Percentiles rank a stretch among this genome's conserved stretches.
phyloP scores from a whole-genome alignment of 1,284 basidiomycete species.

The Naganishia sp. region DNA sequence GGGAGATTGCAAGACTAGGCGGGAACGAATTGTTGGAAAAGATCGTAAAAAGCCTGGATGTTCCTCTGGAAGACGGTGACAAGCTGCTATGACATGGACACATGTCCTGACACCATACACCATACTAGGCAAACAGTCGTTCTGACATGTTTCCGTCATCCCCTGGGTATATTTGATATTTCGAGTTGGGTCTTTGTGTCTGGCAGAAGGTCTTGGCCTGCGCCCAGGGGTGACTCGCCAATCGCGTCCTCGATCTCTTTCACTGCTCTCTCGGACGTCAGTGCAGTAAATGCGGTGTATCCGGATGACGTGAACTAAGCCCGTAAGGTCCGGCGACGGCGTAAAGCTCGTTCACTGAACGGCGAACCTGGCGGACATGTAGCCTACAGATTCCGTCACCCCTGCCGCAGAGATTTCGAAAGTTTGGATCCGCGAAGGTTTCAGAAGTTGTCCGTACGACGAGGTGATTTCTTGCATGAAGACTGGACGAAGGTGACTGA shows the following conservation, averaged over 20 bases:
- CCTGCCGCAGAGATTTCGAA: slow-evolving; percentile 2
- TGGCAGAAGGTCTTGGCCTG: no score
- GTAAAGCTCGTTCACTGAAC: no score
- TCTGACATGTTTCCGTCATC: no score
- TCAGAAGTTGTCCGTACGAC: slow-evolving; percentile 10
- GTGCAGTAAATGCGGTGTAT: no score
- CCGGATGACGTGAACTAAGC: no score
- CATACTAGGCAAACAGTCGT: no score
- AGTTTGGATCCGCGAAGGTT: slow-evolving; percentile 19
- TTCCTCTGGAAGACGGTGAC: slow-evolving; percentile 19
- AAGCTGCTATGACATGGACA: neutral
- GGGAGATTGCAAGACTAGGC: slow-evolving; percentile 49
- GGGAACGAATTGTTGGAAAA: slow-evolving; percentile 48
- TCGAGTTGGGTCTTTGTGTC: no score
- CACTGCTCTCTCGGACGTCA: no score
- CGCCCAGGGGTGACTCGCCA: no score
- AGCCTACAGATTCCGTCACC: neutral
- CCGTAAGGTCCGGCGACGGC: no score
- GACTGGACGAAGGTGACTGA: neutral
- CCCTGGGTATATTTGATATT: no score
- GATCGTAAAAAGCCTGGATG: slow-evolving; percentile 43
- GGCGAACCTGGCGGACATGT: neutral
- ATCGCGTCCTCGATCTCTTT: no score
- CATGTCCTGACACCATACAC: neutral
- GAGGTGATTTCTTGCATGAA: neutral